Evolutionary conservation across 2,329 filamentous ascomycete species (phyloP).

Genomic region (Paecilomyces formosus): DNA sequence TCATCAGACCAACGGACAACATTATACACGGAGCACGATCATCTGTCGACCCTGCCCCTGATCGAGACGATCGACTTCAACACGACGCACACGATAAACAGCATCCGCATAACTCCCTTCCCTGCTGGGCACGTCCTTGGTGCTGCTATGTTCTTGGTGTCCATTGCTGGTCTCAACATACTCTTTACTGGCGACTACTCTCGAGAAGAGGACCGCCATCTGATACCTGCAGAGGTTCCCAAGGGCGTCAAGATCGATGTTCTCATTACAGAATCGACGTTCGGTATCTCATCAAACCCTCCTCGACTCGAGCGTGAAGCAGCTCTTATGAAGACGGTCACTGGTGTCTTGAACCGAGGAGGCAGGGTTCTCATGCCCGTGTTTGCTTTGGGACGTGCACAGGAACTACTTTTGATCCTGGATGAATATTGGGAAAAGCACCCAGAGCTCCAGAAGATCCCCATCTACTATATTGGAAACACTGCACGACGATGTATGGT

Average conservation of each 20-base stretch:
- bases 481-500: constrained; percentile 96
- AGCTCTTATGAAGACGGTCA: constrained; percentile 92
- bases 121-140: constrained; percentile 97
- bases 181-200: constrained; percentile 98
- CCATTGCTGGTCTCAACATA: constrained; percentile 93
- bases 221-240: constrained; percentile 88
- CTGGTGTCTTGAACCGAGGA: constrained; percentile 79
- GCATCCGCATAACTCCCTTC: constrained; percentile 92
- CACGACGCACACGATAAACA: constrained; percentile 94
- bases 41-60: constrained; percentile 82
- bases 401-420: constrained; percentile 87
- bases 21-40: constrained; percentile 91
- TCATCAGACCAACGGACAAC: constrained; percentile 56
- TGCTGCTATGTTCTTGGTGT: constrained; percentile 95
- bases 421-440: constrained; percentile 97
- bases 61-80: constrained; percentile 99
- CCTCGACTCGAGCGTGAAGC: constrained; percentile 86
- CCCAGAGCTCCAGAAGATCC: constrained; percentile 76
- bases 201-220: constrained; percentile 86
- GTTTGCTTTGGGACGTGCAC: constrained; percentile 86
- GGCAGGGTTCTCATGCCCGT: constrained; percentile 91
- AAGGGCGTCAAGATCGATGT: constrained; percentile 88
- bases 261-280: constrained; percentile 94
- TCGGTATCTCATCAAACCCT: constrained; percentile 89
- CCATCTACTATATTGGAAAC: constrained; percentile 96